Evolutionary conservation across 2,329 filamentous ascomycete species (phyloP), one percentile per base, ranked within the genome.

Genomic region (Diaporthe longicolla): DNA sequence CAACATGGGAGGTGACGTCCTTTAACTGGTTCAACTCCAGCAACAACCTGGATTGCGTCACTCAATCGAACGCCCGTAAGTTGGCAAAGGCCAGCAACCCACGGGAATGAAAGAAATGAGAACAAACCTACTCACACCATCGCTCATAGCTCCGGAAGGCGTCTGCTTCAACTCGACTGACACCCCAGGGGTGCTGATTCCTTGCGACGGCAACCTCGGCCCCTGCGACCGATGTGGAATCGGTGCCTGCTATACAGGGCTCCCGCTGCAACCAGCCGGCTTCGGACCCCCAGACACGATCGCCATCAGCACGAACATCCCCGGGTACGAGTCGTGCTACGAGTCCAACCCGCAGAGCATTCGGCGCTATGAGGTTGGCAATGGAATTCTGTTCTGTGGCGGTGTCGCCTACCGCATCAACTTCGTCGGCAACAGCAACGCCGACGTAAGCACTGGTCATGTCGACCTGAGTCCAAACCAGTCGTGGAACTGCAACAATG

Each of bases 321-420:
- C 66, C 45, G 65, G 54, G 26, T 73, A 73, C 26, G 55, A 24
- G 26, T 32, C 19, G 9, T 73, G 72, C n/a, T 61, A n/a, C 65
- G 65, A 70, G 72, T 70, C 72, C 32, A 73, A 73, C 72, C 72
- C 72, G 37, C 72, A 73, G 72, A 40, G 43, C 26, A 70, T 73
- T 26, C 72, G 65, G 21, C 65, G 72, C 8, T 70, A 35, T 13
- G 65, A 73, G 65, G 65, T 73, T 35, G 72, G 72, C 26, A 26
- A 70, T 43, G 72, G 72, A 6, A 26, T 11, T 4, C 24, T 70
- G 9, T 54, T 73, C 19, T 73, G 72, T 10, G 72, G 63, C 13
- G 72, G 72, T 8, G 65, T 70, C 9, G 72, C 72, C 9, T 73
- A 73, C 26, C 57, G 43, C 21, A 45, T 73, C 19, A 73, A 32